phyloP scores from a whole-genome alignment of 768 basidiomycete species.

The Pulveroboletus sp. region DNA sequence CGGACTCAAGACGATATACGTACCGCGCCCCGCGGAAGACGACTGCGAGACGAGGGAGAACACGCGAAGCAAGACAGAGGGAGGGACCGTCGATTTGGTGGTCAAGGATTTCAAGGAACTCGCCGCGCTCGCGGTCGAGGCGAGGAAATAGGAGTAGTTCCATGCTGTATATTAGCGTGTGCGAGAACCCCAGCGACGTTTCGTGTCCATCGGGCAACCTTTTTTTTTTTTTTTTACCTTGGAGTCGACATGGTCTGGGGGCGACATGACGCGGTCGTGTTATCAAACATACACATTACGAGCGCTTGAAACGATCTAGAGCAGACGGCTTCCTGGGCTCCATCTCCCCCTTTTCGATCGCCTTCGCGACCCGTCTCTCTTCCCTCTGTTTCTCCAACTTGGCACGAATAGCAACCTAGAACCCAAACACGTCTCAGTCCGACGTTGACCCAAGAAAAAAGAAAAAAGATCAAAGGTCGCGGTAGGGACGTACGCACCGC shows the following conservation, averaged over 20 bases:
- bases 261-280: too few relatives aligned
- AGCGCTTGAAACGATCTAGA: slow-evolving; percentile 32
- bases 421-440: background rate
- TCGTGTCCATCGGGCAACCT: too few relatives aligned
- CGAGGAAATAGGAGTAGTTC: slow-evolving; percentile 1
- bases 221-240: too few relatives aligned
- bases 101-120: slow-evolving; percentile 49
- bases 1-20: slow-evolving; percentile 58
- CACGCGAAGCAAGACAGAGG: slow-evolving; percentile 44
- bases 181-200: too few relatives aligned
- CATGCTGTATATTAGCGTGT: too few relatives aligned
- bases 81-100: slow-evolving; percentile 56
- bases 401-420: slow-evolving; percentile 55
- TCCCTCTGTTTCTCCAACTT: slow-evolving; percentile 59
- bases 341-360: slow-evolving; percentile 31
- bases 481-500: slow-evolving; percentile 40
- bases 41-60: slow-evolving; percentile 13
- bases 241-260: too few relatives aligned
- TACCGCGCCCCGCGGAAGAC: slow-evolving; percentile 49
- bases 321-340: slow-evolving; percentile 31
- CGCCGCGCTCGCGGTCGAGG: slow-evolving; percentile 26
- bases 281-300: slow-evolving; percentile 8
- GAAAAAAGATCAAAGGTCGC: background rate
- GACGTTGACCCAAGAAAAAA: background rate
- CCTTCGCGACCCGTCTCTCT: slow-evolving; percentile 35